Conservation (phyloP, 2,329 filamentous ascomycete genomes). For the Thelonectria olida region DNA sequence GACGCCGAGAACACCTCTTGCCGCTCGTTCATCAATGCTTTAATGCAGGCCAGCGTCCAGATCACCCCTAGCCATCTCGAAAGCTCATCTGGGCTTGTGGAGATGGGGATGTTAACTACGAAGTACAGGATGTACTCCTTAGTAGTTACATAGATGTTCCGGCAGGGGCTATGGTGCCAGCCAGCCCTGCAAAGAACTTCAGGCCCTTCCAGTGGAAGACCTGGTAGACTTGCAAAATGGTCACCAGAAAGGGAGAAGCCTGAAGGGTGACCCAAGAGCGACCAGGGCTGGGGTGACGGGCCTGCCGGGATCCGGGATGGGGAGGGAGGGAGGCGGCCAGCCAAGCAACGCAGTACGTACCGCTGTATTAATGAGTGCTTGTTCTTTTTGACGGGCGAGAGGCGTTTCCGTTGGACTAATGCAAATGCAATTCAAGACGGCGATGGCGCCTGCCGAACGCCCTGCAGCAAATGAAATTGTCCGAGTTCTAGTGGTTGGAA, state of each 20-base stretch:
- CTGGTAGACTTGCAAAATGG: neutral
- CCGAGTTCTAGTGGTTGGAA: neutral
- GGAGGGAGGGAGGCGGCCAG: neutral
- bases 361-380: neutral
- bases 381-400: neutral
- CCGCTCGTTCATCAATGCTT: slow-evolving; percentile 13
- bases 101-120: neutral
- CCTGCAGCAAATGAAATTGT: neutral
- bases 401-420: neutral
- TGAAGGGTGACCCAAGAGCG: neutral
- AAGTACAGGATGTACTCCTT: no score
- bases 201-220: slow-evolving; percentile 2
- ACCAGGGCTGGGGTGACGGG: slow-evolving; percentile 13
- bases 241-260: neutral
- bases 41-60: slow-evolving; percentile 2
- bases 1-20: neutral
- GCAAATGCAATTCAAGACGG: slow-evolving; percentile 30
- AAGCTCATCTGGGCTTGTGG: neutral
- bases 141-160: no score
- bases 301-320: slow-evolving; percentile 7
- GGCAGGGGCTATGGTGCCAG: slow-evolving; percentile 2
- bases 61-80: neutral
- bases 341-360: neutral
- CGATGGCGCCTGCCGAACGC: slow-evolving; percentile 23
- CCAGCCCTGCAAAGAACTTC: neutral